phyloP scores from a whole-genome alignment of 192 early-diverging fungal species.

The Backusella macrospora region DNA sequence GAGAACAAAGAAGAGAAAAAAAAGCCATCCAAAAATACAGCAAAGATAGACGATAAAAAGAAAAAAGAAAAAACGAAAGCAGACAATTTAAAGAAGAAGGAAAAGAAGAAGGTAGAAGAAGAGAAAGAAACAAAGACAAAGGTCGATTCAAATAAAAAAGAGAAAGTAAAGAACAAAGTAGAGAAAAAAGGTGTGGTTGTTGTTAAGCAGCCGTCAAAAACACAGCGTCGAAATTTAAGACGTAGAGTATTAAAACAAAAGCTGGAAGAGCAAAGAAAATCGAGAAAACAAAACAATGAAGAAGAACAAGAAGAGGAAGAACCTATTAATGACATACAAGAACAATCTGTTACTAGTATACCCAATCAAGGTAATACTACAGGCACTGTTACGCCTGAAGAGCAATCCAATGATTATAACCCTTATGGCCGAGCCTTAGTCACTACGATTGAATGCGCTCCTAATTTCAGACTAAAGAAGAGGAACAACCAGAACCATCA shows the following conservation, averaged over 20 bases:
- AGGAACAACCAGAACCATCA: background rate
- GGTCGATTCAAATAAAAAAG: background rate
- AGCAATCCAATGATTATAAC: background rate
- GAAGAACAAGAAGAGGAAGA: background rate
- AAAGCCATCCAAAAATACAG: background rate
- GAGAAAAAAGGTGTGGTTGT: background rate
- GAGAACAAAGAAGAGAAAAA: background rate
- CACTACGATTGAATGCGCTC: constrained; percentile 7
- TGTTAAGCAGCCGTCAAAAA: background rate
- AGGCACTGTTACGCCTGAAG: background rate
- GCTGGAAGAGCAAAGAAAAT: background rate
- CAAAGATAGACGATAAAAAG: background rate
- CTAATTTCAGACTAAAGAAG: background rate
- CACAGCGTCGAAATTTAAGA: background rate
- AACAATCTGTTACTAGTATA: background rate
- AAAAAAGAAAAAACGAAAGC: background rate
- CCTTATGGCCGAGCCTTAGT: constrained; percentile 14
- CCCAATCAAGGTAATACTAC: background rate
- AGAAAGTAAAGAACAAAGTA: background rate
- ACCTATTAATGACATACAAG: background rate
- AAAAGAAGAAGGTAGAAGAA: background rate
- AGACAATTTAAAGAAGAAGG: background rate
- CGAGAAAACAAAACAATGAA: background rate
- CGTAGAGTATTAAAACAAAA: background rate
- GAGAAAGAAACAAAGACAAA: background rate